phyloP scores from a whole-genome alignment of 2,329 filamentous ascomycete genomes.

The Exophiala oligosperma region DNA sequence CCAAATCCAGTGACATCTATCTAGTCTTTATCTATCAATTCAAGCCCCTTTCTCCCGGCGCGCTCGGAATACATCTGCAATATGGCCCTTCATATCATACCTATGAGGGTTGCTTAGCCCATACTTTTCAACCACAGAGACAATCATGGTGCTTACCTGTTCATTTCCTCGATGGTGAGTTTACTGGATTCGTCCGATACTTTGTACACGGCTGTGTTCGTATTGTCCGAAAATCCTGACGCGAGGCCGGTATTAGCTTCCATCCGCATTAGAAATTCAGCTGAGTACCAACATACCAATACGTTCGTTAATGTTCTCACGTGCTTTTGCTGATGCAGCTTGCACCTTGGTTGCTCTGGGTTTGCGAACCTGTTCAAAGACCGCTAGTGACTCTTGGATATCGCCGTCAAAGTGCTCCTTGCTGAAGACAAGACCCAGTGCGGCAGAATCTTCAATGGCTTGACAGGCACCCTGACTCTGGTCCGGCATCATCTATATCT shows the following conservation, averaged over 20 bases:
- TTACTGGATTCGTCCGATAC: too few relatives aligned
- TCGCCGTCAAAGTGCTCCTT: conserved; percentile 23
- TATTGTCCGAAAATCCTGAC: too few relatives aligned
- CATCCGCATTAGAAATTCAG: too few relatives aligned
- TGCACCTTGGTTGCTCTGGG: conserved; percentile 42
- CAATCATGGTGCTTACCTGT: too few relatives aligned
- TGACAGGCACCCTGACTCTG: conserved; percentile 70
- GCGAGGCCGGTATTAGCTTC: too few relatives aligned
- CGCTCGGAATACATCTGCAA: neutral
- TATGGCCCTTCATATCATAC: conserved; percentile 1
- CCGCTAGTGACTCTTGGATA: conserved; percentile 27
- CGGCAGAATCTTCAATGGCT: conserved; percentile 67
- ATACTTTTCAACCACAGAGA: neutral
- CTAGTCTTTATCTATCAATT: neutral
- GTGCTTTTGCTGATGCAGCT: conserved; percentile 57
- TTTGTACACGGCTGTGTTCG: too few relatives aligned
- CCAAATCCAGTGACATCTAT: too few relatives aligned
- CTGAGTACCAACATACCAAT: conserved; percentile 45
- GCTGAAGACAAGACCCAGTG: conserved; percentile 61
- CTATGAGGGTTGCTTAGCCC: neutral
- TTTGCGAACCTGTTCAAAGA: conserved; percentile 34
- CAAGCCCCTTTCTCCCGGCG: neutral
- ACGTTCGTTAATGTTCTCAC: conserved; percentile 63
- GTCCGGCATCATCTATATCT: conserved; percentile 60
- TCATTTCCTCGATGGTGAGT: too few relatives aligned